Percentiles rank a stretch among this genome's conserved stretches.
Evolutionary conservation across 306 rosid genomes (phyloP).

Genomic region (Carpinus viminea): DNA sequence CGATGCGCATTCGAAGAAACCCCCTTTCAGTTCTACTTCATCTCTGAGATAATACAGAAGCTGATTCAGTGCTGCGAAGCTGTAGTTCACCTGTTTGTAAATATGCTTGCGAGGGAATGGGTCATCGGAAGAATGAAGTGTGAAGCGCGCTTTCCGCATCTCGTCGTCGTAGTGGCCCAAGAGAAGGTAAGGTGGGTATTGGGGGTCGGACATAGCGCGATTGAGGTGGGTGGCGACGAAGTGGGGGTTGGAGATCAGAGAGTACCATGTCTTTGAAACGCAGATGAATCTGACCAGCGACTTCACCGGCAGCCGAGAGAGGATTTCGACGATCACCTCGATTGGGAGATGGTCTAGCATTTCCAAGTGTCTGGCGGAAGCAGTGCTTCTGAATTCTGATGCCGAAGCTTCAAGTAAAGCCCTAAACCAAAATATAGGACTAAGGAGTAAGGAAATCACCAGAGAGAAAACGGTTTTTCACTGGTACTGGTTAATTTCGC

Average conservation of each 20-base stretch:
- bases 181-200: neutral
- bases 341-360: neutral
- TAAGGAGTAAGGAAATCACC: too few relatives aligned
- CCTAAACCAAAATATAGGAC: too few relatives aligned
- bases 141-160: neutral
- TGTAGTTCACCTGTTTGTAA: neutral
- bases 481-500: too few relatives aligned
- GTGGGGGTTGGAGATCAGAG: neutral
- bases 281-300: neutral
- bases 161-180: neutral
- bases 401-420: too few relatives aligned
- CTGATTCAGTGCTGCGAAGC: neutral
- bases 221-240: conserved; percentile 1
- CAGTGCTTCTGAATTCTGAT: too few relatives aligned
- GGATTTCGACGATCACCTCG: neutral
- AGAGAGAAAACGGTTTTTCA: too few relatives aligned
- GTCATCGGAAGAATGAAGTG: neutral
- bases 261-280: neutral
- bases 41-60: neutral
- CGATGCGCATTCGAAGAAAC: neutral
- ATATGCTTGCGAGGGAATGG: conserved; percentile 1
- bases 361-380: neutral
- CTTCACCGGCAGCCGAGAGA: neutral
- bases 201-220: neutral
- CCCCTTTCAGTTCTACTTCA: neutral